Percentiles rank a stretch among this genome's conserved stretches.
phyloP scores from a whole-genome alignment of 345 rosid genomes.

The Theobroma cacao region DNA sequence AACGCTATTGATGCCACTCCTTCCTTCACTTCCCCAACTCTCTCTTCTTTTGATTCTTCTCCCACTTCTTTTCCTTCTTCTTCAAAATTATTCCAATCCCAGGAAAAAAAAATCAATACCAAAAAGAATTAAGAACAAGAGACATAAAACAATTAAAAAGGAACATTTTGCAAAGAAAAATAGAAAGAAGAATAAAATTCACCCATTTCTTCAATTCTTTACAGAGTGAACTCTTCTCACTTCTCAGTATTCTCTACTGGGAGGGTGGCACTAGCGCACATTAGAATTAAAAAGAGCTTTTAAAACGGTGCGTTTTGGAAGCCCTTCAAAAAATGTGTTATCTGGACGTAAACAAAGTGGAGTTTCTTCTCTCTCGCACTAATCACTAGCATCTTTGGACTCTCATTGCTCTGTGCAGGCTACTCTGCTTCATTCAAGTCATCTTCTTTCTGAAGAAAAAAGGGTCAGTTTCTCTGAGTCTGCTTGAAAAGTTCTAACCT shows the following conservation, averaged over 20 bases:
- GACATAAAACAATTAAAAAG: not conserved
- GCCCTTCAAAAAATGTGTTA: not conserved
- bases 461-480: not conserved
- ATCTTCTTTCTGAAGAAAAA: not conserved
- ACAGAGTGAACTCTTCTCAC: not conserved
- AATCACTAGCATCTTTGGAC: not conserved
- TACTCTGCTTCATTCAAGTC: not conserved
- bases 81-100: slow-evolving; percentile 8
- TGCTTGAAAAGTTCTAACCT: not conserved
- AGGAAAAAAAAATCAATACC: not conserved
- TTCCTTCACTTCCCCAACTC: slow-evolving; percentile 48
- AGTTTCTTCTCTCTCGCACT: not conserved
- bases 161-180: not conserved
- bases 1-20: slow-evolving; percentile 91
- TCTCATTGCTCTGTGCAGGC: not conserved
- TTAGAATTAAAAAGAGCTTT: not conserved
- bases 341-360: not conserved
- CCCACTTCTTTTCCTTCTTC: slow-evolving; percentile 33
- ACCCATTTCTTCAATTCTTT: slow-evolving; percentile 14
- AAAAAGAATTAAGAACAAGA: not conserved
- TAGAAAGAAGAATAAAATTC: not conserved
- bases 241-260: not conserved
- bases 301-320: not conserved
- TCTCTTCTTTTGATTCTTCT: slow-evolving; percentile 24
- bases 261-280: no score